Conservation (phyloP, 2,329 filamentous ascomycete species). For the Allantophomopsis lycopodina region DNA sequence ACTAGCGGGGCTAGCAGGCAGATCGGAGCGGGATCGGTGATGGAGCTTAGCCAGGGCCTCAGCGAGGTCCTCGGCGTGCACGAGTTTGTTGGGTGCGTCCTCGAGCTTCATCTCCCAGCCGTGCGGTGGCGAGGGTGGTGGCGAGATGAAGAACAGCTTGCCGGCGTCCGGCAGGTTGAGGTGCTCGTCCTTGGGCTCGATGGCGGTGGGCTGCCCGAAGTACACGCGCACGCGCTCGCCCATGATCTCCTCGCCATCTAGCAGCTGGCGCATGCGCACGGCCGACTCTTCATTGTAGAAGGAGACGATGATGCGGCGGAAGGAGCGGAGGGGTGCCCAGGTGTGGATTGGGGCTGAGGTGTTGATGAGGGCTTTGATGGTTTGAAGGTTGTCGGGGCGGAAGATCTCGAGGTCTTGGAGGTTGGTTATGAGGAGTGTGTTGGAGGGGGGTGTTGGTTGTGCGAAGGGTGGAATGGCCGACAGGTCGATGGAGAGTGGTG, state of each 20-base stretch:
- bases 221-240: conserved; percentile 57
- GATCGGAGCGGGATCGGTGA: conserved; percentile 22
- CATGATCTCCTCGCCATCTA: conserved; percentile 63
- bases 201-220: conserved; percentile 48
- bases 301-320: conserved; percentile 68
- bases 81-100: conserved; percentile 55
- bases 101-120: conserved; percentile 57
- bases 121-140: conserved; percentile 53
- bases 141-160: conserved; percentile 62
- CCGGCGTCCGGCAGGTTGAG: conserved; percentile 54
- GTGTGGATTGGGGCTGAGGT: conserved; percentile 59
- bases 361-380: conserved; percentile 58
- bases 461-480: conserved; percentile 55
- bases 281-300: conserved; percentile 61
- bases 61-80: conserved; percentile 56
- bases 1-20: conserved; percentile 28
- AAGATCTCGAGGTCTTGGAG: conserved; percentile 63
- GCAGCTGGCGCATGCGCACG: conserved; percentile 54
- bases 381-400: conserved; percentile 57
- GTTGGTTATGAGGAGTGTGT: conserved; percentile 77
- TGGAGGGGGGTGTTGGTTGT: conserved; percentile 63
- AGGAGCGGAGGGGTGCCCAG: conserved; percentile 70
- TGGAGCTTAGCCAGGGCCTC: conserved; percentile 50
- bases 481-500: conserved; percentile 57
- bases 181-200: conserved; percentile 39